Evolutionary conservation across 768 basidiomycete genomes (phyloP).

Genomic region (Panaeolus papilionaceus): DNA sequence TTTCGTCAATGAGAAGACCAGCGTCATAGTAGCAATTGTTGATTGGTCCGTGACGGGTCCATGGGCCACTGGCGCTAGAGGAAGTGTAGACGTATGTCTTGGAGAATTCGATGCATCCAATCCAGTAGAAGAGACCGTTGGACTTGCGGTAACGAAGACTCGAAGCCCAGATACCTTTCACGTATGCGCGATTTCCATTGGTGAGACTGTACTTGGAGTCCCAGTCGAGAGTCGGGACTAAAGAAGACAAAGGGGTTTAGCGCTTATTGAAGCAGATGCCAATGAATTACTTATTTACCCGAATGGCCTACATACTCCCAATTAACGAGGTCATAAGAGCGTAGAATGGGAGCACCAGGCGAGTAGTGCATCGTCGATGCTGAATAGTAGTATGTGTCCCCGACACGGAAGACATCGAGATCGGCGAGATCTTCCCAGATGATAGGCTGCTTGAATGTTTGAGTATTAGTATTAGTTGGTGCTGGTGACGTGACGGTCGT

Average conservation of each 20-base stretch:
- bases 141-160: slow-evolving; percentile 10
- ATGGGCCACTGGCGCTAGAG: neutral
- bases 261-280: no score
- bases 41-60: slow-evolving; percentile 5
- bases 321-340: slow-evolving; percentile 8
- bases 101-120: slow-evolving; percentile 11
- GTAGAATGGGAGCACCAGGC: slow-evolving; percentile 2
- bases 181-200: neutral
- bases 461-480: neutral
- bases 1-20: slow-evolving; percentile 5
- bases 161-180: slow-evolving; percentile 8
- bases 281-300: neutral
- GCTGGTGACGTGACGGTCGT: neutral
- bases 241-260: neutral
- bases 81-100: slow-evolving; percentile 6
- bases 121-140: slow-evolving; percentile 11
- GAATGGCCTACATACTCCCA: slow-evolving; percentile 8
- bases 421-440: slow-evolving; percentile 7
- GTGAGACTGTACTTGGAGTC: slow-evolving; percentile 10
- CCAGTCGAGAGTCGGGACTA: slow-evolving; percentile 10
- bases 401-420: slow-evolving; percentile 3
- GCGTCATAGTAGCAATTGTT: slow-evolving; percentile 6
- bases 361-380: slow-evolving; percentile 10
- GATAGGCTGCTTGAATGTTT: slow-evolving; percentile 3
- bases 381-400: slow-evolving; percentile 1